These are phyloP conservation scores for Beauveria caledonica DNA, from an alignment of 2,329 filamentous ascomycete species.

Conservation along the genomic window DNA sequence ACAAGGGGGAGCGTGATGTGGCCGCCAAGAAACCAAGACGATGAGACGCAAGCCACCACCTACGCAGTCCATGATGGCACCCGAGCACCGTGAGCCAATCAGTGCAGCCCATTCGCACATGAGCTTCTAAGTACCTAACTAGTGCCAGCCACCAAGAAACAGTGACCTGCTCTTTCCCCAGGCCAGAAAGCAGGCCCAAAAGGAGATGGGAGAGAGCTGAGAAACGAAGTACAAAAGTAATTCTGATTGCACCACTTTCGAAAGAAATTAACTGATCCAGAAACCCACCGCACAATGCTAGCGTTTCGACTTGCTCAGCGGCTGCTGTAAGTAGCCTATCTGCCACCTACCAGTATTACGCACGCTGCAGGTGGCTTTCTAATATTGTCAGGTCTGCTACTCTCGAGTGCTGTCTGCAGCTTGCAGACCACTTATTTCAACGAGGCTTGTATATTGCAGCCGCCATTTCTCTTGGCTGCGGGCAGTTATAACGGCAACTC, in stretches of 20 bases:
- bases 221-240: too few species aligned
- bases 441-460: background rate
- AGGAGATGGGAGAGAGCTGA: background rate
- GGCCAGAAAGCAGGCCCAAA: background rate
- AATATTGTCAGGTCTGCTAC: background rate
- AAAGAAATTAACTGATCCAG: background rate
- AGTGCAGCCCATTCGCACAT: slow-evolving; percentile 4
- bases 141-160: background rate
- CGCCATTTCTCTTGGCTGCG: background rate
- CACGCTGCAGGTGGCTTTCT: background rate
- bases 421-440: background rate
- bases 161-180: background rate
- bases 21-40: background rate
- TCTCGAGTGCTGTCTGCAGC: background rate
- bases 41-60: slow-evolving; percentile 2
- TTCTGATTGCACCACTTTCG: background rate
- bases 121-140: background rate
- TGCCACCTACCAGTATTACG: slow-evolving; percentile 5
- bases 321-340: background rate
- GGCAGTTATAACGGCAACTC: background rate
- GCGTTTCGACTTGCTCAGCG: background rate
- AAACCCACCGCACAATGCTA: slow-evolving; percentile 4
- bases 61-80: background rate
- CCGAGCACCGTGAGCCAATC: background rate
- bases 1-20: background rate